Conservation (phyloP, 495 filamentous ascomycete species). For the Trichoderma asperelloides region DNA sequence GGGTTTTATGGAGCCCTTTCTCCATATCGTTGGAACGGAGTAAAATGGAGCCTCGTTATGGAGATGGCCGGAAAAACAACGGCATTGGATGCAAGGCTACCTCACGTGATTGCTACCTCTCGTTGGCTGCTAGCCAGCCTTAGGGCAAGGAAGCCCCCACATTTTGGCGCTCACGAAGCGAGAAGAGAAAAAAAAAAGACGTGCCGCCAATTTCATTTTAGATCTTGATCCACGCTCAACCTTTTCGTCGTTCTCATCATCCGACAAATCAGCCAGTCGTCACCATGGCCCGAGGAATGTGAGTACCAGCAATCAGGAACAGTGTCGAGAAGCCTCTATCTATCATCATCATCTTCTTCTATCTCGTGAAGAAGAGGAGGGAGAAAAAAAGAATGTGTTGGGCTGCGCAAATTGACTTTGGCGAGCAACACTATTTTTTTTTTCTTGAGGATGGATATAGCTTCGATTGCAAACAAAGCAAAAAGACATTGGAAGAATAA, state of each 20-base stretch:
- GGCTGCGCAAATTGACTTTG: not conserved
- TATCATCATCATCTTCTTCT: not conserved
- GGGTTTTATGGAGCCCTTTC: too few relatives aligned
- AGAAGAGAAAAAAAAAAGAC: conserved; percentile 8
- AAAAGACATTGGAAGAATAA: not conserved
- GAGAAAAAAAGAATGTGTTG: not conserved
- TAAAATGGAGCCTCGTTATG: too few relatives aligned
- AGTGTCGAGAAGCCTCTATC: not conserved
- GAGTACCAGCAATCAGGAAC: conserved; percentile 27
- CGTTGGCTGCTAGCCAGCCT: not conserved
- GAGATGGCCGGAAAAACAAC: not conserved
- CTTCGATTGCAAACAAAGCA: not conserved
- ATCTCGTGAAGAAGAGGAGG: not conserved
- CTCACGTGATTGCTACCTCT: not conserved
- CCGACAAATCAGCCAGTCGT: conserved; percentile 15
- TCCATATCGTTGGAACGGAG: not conserved
- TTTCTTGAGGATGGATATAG: not conserved
- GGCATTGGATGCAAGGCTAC: not conserved
- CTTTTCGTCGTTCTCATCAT: conserved; percentile 1
- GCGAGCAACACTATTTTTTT: not conserved
- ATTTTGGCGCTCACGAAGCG: conserved; percentile 1
- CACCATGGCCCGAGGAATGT: conserved; percentile 61
- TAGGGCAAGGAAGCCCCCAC: conserved; percentile 10
- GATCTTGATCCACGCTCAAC: conserved; percentile 5
- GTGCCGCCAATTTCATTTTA: conserved; percentile 2